Base-by-base conservation (phyloP, 768 basidiomycete genomes). In the Glaciozyma martinii region DNA sequence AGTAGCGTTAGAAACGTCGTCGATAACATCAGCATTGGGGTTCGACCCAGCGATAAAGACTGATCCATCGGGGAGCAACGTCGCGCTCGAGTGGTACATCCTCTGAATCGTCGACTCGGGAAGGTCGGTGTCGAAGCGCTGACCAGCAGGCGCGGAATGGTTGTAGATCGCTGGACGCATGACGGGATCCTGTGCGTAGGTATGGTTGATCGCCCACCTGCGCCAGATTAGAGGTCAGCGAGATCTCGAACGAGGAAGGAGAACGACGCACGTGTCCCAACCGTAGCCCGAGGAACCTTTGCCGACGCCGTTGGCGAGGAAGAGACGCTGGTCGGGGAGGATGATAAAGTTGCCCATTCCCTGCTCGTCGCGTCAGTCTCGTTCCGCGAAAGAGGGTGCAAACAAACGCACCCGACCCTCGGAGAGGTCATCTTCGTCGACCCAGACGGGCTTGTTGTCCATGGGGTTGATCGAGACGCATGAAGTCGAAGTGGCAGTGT, bases 31-130 rank as follows among this genome's bases (percentile, higher is more conserved):
- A 32, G 87, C 80, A 72, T 92, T 93, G 1, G 92, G 91, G 77
- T 95, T 95, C 32, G 88, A 89, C 9, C 93, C 93, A 32, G 89
- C 89, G 70, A 94, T 81, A 55, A 94, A 76, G 29, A 95, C 85
- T 6, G 86, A 88, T 32, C 1, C 89, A 65, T 81, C 91, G 10
- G 89, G 86, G 16, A 97, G 82, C 21, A 95, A 82, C 25, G 92
- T 81, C 16, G 90, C 90, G 0, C 83, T 82, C 0, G 90, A 93
- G 77, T 98, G 94, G 76, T 98, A 98, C 72, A 98, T 64, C 59
- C 92, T 81, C 42, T 90, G 80, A 62, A 92, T 59, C 19, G 65
- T 70, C 49, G 49, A 56, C 6, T 58, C 54, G 9, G 63, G 63
- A 2, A 72, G 29, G 21, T n/a, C 25, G 4, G 47, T 56, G 23